phyloP scores from a whole-genome alignment of 805 yeast species.

The Barnettozyma californica region DNA sequence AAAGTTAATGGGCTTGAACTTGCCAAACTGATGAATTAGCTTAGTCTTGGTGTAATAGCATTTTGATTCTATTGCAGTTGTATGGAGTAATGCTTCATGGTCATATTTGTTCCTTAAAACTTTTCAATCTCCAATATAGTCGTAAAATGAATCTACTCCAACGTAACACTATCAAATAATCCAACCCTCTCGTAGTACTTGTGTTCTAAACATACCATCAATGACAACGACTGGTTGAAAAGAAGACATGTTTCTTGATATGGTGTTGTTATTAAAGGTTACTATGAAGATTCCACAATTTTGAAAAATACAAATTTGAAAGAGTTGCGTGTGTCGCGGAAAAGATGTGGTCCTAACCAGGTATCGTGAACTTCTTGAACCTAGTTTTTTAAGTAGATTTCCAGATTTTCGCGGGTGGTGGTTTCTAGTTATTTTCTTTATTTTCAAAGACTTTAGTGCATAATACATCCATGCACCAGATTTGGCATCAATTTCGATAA shows the following conservation, averaged over 20 bases:
- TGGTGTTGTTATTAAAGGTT: constrained; percentile 2
- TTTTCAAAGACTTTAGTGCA: not conserved
- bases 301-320: constrained; percentile 4
- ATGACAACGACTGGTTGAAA: constrained; percentile 97
- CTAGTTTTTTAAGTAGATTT: not conserved
- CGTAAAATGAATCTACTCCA: not conserved
- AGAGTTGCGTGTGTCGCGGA: constrained; percentile 8
- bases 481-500: not conserved
- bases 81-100: not conserved
- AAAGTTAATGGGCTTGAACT: no score
- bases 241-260: constrained; percentile 39
- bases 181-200: not conserved
- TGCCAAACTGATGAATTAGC: no score
- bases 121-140: not conserved
- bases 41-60: not conserved
- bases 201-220: constrained; percentile 61
- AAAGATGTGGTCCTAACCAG: not conserved
- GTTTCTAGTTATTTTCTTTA: not conserved
- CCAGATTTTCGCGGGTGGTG: not conserved
- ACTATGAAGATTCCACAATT: not conserved
- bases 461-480: not conserved
- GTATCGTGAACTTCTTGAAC: not conserved
- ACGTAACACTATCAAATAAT: not conserved
- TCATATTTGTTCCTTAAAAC: not conserved
- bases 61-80: not conserved